Evolutionary conservation across 2,329 filamentous ascomycete genomes (phyloP).

Genomic region (Proliferodiscus dingleyae): DNA sequence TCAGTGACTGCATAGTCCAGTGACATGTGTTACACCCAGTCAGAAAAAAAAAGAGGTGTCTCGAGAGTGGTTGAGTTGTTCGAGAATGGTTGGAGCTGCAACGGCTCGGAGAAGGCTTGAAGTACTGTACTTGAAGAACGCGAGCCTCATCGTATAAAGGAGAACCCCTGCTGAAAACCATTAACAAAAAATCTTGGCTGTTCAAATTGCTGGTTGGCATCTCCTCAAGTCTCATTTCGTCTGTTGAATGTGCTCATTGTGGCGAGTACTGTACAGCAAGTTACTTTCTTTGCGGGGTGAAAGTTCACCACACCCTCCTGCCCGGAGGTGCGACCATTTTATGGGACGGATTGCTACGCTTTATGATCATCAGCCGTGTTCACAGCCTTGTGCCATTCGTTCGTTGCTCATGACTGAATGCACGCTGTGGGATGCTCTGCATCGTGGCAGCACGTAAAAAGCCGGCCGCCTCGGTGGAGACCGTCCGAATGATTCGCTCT

Average conservation of each 20-base stretch:
- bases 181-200: no score
- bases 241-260: not conserved
- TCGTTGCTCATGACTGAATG: conserved; percentile 14
- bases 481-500: conserved; percentile 20
- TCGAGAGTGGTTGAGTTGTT: no score
- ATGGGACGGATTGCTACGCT: no score
- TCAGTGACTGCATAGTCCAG: not conserved
- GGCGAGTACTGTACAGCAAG: conserved; percentile 2
- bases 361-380: conserved; percentile 23
- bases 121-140: not conserved
- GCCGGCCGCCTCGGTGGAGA: conserved; percentile 11
- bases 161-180: no score
- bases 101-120: no score
- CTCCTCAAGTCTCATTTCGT: not conserved
- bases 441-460: conserved; percentile 25
- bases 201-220: not conserved
- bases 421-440: conserved; percentile 24
- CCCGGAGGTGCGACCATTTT: no score
- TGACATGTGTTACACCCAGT: not conserved
- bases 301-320: conserved; percentile 6
- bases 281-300: conserved; percentile 2
- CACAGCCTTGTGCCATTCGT: conserved; percentile 25
- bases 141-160: not conserved
- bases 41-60: no score
- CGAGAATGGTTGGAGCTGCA: no score